Base-by-base conservation (phyloP, 139 green algal species). In the Picochlorum sp. region DNA sequence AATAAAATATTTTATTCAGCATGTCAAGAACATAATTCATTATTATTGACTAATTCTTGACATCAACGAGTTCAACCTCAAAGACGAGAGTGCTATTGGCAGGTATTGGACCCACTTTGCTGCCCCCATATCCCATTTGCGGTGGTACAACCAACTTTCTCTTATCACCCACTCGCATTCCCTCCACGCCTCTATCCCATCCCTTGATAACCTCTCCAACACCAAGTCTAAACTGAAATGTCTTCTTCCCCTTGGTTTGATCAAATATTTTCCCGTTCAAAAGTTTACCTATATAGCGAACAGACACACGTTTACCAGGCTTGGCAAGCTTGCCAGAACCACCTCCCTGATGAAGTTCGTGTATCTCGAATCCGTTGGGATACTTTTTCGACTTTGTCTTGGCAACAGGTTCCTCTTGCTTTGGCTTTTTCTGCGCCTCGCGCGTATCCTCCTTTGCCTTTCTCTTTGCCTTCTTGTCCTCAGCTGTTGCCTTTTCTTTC, bases 101-200 rank as follows among this genome's bases (percentile, higher is more conserved):
- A 3, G 89, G 89, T 58, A 96, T 96, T 37, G 75, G 65, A 3
- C 63, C 63, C 16, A 51, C 56, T 20, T 78, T 59, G n/a, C 83
- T 76, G 6, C 38, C n/a, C 2, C 89, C 88, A 65, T 96, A 96
- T 4, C 69, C 88, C 75, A 94, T 77, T 69, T 88, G 60, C 0
- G 87, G 69, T 4, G 87, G 87, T 15, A 93, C 77, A 2, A 75
- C 77, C 55, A 97, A 68, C 57, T 77, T 81, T 15, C 86, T 77
- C 67, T 90, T 90, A 76, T 98, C 90, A 23, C 92, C 92, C 51
- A 94, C 89, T 10, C 83, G 75, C 92, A 98, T 98, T 57, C 84
- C 84, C 63, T 77, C 82, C 41, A 96, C 79, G 31, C 86, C 89
- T 11, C 74, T 57, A 68, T 96, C 89, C 86, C 86, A 96, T 6